phyloP scores from a whole-genome alignment of 2,329 filamentous ascomycete genomes.

The Aureobasidium melanogenum region DNA sequence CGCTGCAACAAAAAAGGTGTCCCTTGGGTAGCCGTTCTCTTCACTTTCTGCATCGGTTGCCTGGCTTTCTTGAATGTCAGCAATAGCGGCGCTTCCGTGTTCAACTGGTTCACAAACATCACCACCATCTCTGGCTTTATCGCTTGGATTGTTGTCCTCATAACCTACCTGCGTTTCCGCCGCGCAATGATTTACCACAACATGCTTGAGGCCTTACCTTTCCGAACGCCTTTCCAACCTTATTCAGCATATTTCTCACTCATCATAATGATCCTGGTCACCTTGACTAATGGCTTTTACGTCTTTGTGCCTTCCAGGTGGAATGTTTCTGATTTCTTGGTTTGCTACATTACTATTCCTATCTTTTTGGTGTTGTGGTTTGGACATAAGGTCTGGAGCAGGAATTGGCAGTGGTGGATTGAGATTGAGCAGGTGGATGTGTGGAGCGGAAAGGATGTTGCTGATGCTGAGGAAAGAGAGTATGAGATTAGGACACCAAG shows the following conservation, averaged over 20 bases:
- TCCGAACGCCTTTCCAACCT: conserved; percentile 42
- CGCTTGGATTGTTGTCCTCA: conserved; percentile 31
- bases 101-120: conserved; percentile 34
- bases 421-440: conserved; percentile 35
- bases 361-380: conserved; percentile 39
- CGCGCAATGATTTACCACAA: conserved; percentile 43
- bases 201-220: conserved; percentile 38
- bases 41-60: conserved; percentile 31
- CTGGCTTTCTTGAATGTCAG: conserved; percentile 31
- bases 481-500: conserved; percentile 32
- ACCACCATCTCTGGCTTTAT: conserved; percentile 31
- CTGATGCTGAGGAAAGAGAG: conserved; percentile 34
- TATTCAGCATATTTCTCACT: conserved; percentile 45
- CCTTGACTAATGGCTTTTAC: conserved; percentile 50
- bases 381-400: conserved; percentile 28
- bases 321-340: conserved; percentile 41
- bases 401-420: conserved; percentile 24
- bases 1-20: conserved; percentile 40
- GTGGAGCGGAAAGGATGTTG: conserved; percentile 36
- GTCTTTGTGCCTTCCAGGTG: conserved; percentile 42
- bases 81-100: conserved; percentile 28
- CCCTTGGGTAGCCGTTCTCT: conserved; percentile 41
- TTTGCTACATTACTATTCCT: conserved; percentile 45
- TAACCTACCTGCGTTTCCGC: conserved; percentile 44
- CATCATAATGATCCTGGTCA: conserved; percentile 37